Conservation (phyloP, 2,329 filamentous ascomycete species). For the Fusarium poae region DNA sequence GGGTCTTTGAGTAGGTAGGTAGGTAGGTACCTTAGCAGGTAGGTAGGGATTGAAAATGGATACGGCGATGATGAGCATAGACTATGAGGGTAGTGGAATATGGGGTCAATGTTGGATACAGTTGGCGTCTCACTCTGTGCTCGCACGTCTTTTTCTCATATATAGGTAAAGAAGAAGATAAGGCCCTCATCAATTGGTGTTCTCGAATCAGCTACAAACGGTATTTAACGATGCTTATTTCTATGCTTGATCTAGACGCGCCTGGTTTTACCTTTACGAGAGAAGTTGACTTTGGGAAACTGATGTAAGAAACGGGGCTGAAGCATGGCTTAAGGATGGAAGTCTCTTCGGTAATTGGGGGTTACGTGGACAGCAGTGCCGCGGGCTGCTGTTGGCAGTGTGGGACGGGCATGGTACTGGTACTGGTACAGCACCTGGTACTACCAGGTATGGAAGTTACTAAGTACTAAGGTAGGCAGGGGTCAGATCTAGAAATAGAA, state of each 20-base stretch:
- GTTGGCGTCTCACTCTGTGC: neutral
- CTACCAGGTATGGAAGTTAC: too few relatives aligned
- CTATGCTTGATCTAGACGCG: slow-evolving; percentile 12
- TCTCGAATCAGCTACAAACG: neutral
- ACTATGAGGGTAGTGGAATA: neutral
- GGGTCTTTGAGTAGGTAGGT: slow-evolving; percentile 8
- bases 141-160: neutral
- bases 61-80: slow-evolving; percentile 8
- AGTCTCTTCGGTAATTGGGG: slow-evolving; percentile 34
- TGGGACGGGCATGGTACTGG: neutral
- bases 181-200: slow-evolving; percentile 1
- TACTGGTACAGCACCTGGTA: slow-evolving; percentile 15
- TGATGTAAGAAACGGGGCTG: slow-evolving; percentile 42
- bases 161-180: neutral
- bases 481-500: slow-evolving; percentile 3
- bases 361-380: slow-evolving; percentile 37
- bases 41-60: slow-evolving; percentile 6
- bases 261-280: slow-evolving; percentile 6
- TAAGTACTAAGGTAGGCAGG: neutral
- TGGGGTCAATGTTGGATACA: neutral
- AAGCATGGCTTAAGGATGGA: neutral
- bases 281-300: slow-evolving; percentile 24
- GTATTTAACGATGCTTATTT: neutral
- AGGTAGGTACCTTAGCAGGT: too few relatives aligned
- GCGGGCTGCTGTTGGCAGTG: slow-evolving; percentile 12